Conservation (phyloP, 768 basidiomycete genomes). For the Pleurotus sapidus region DNA sequence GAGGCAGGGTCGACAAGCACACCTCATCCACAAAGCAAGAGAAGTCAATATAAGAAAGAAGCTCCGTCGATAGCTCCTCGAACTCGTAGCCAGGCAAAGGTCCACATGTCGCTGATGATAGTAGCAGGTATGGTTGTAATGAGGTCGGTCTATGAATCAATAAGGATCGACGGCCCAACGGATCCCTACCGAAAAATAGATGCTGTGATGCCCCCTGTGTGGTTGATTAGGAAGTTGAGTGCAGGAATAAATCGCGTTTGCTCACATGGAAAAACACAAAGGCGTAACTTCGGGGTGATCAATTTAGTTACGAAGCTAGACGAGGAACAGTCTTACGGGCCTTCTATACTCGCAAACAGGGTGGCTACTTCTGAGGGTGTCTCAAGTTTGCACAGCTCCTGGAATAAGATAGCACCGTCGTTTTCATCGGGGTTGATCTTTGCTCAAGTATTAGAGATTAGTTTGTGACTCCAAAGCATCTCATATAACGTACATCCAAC, state of each 20-base stretch:
- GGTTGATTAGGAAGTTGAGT: not conserved
- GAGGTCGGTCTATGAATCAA: slow-evolving; percentile 60
- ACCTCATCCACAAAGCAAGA: slow-evolving; percentile 10
- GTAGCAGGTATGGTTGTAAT: slow-evolving; percentile 48
- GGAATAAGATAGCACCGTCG: slow-evolving; percentile 59
- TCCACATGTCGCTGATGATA: slow-evolving; percentile 67
- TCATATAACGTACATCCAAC: slow-evolving; percentile 48
- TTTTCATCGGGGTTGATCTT: slow-evolving; percentile 65
- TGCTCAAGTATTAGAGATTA: not conserved
- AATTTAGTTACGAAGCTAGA: not conserved
- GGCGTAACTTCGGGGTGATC: slow-evolving; percentile 54
- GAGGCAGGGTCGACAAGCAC: slow-evolving; percentile 11
- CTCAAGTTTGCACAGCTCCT: slow-evolving; percentile 26
- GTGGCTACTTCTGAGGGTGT: slow-evolving; percentile 41
- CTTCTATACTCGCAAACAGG: slow-evolving; percentile 65
- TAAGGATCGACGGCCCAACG: slow-evolving; percentile 83
- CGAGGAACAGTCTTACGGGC: slow-evolving; percentile 58
- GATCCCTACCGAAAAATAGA: slow-evolving; percentile 78
- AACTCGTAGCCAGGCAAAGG: slow-evolving; percentile 41
- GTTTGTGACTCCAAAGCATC: not conserved
- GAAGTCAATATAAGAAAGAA: slow-evolving; percentile 55
- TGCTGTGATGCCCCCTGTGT: slow-evolving; percentile 37
- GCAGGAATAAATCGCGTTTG: not conserved
- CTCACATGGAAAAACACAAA: slow-evolving; percentile 77
- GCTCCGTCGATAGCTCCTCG: slow-evolving; percentile 59